A percentile compares a stretch with the other conserved stretches of the same genome.
These are phyloP conservation scores for Backusella westeae DNA, from an alignment of 192 early-diverging fungal genomes.

Conservation along the genomic window DNA sequence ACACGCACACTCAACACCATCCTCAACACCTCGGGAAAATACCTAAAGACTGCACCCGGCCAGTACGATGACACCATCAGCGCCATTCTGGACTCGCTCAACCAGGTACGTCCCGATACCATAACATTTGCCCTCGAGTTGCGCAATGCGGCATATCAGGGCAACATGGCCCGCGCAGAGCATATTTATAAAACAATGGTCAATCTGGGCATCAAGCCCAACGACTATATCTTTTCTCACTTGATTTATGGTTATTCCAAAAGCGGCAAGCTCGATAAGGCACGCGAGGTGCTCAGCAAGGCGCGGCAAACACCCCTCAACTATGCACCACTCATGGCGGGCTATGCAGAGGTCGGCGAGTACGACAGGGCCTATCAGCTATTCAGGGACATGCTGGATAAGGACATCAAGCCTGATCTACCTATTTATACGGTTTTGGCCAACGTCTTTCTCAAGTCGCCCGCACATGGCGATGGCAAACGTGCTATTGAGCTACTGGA, in stretches of 20 bases:
- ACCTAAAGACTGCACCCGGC: not conserved
- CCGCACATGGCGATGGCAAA: not conserved
- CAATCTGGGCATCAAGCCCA: constrained; percentile 12
- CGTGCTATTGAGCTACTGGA: not conserved
- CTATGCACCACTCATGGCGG: constrained; percentile 20
- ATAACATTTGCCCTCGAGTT: constrained; percentile 18
- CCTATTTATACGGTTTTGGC: constrained; percentile 25
- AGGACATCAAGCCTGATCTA: constrained; percentile 11
- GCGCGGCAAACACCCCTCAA: constrained; percentile 15
- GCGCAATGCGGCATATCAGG: constrained; percentile 17
- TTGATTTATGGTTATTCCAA: constrained; percentile 20
- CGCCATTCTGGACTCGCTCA: not conserved
- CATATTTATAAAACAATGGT: constrained; percentile 5
- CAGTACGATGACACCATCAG: not conserved
- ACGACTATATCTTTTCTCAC: constrained; percentile 22
- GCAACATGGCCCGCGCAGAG: constrained; percentile 15
- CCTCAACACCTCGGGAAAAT: constrained; percentile 11
- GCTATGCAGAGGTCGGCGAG: constrained; percentile 12
- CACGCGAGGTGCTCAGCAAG: not conserved
- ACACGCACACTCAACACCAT: constrained; percentile 16
- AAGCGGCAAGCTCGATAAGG: constrained; percentile 16
- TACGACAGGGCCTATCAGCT: constrained; percentile 15
- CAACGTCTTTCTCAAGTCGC: constrained; percentile 12
- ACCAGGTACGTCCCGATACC: constrained; percentile 6
- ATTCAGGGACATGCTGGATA: constrained; percentile 19